These are phyloP conservation scores for Hordeum vulgare DNA, from an alignment of 176 grass and related monocot species.

Conservation along the genomic window MorexV3_pseudomolecules_assembly NC_058520.1:466254294-466254793, in stretches of 20 bases:
- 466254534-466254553: not conserved
- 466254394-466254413: slow-evolving; percentile 93
- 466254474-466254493: slow-evolving; percentile 98
- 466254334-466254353: slow-evolving; percentile 94
- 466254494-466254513: slow-evolving; percentile 97
- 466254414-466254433: slow-evolving; percentile 87
- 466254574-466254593: not conserved
- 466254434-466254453: slow-evolving; percentile 99
- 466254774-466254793: not conserved
- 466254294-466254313: slow-evolving; percentile 98
- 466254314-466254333: slow-evolving; percentile 99
- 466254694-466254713: too few species aligned
- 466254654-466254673: not conserved
- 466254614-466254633: not conserved
- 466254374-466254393: slow-evolving; percentile 92
- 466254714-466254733: too few species aligned
- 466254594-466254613: not conserved
- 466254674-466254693: not conserved
- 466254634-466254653: not conserved
- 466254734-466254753: too few species aligned
- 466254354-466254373: slow-evolving; percentile 88
- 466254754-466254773: not conserved
- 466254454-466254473: slow-evolving; percentile 92
- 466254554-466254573: not conserved
- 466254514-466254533: slow-evolving; percentile 53